Evolutionary conservation across 495 filamentous ascomycete genomes (phyloP), one percentile per base, ranked within the genome.

Genomic region (Letharia columbiana): DNA sequence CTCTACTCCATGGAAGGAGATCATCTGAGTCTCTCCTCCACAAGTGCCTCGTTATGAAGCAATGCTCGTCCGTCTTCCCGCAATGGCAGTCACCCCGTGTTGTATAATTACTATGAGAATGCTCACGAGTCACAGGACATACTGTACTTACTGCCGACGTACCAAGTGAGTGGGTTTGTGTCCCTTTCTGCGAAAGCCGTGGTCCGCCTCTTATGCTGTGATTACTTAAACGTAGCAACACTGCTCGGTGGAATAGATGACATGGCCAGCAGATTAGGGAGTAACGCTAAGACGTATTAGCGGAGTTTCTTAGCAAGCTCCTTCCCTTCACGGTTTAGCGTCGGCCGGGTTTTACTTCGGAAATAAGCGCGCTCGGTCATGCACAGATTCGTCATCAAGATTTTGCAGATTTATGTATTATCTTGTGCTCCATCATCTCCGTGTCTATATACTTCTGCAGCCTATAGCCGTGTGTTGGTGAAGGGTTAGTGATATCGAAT

Each of bases 301-400:
- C 3, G 9, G 1, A n/a, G 28, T 17, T 37, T 17, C 44, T 37
- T 57, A 33, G 54, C 33, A 37, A 37, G 3, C 33, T 37, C 54
- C 54, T 57, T 57, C 54, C 33, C 8, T 4, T 57, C n/a, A 13
- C 17, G 33, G 54, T 5, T 37, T 57, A 4, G 54, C 17, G 54
- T 57, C 54, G 54, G 54, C 33, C 52, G 52, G 52, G 15, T 18
- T 33, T 56, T 15, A 15, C 31, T 56, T 57, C 54, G 54, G 54
- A 18, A 3, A 37, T 37, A 57, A 57, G 54, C 37, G 4, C 15
- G 6, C 18, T 57, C 54, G 54, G 54, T 57, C 54, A 57, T 37
- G 37, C 54, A 12, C 4, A 33, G 4, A 33, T 35, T 28, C n/a
- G 8, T 33, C 50, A 17, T 12, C 28, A 28, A 28, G 1, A 28